Evolutionary conservation across 2,329 filamentous ascomycete species (phyloP).

Genomic region (Sclerotinia spermophila): DNA sequence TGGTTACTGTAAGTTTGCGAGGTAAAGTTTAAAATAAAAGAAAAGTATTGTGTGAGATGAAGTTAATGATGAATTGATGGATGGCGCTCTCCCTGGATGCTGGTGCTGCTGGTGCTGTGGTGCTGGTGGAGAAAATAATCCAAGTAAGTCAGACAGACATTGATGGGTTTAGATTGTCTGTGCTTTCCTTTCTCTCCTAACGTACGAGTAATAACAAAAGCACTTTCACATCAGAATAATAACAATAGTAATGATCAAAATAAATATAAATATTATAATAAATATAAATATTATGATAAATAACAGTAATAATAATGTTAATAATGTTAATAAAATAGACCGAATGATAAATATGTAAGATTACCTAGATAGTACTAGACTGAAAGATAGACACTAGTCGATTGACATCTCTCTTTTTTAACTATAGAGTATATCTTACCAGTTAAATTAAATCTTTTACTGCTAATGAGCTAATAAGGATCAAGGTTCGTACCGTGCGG

Average conservation of each 20-base stretch:
- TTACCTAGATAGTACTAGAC: neutral
- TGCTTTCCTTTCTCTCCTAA: neutral
- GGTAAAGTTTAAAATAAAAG: neutral
- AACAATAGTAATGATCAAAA: neutral
- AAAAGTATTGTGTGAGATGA: neutral
- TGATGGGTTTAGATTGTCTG: neutral
- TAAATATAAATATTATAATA: neutral
- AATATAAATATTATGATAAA: no score
- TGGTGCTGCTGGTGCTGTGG: no score
- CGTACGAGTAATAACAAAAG: neutral
- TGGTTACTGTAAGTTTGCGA: neutral
- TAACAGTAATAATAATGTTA: neutral
- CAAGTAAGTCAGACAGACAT: no score
- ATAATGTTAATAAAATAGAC: neutral
- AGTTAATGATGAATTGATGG: neutral
- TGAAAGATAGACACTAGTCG: neutral
- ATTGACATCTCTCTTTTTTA: neutral
- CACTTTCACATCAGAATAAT: neutral
- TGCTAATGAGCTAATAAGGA: neutral
- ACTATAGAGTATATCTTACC: neutral
- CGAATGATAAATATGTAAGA: neutral
- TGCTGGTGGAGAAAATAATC: slow-evolving; percentile 4
- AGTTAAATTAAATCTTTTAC: neutral
- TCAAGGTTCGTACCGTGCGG: neutral
- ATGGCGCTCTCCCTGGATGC: neutral